Conservation (phyloP, 805 yeast genomes). For the Candida pseudofarinosa region DNA sequence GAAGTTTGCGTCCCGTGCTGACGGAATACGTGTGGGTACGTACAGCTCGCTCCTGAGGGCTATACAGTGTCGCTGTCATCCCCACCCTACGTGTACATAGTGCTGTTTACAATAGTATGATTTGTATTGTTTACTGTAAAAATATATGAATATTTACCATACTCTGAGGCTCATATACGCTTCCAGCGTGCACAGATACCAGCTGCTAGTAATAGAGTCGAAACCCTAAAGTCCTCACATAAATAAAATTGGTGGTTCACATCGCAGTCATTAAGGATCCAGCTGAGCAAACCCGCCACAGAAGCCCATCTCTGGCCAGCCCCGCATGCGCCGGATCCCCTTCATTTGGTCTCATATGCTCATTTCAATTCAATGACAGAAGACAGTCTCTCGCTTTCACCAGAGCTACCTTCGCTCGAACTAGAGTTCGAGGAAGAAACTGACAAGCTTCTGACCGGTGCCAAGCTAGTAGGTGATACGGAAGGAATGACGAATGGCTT, state of each 20-base stretch:
- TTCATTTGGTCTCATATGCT: no score
- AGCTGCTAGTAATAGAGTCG: no score
- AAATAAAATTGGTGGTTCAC: no score
- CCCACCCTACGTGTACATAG: not conserved
- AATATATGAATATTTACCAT: no score
- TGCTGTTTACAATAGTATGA: not conserved
- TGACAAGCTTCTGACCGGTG: not conserved
- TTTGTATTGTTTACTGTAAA: not conserved
- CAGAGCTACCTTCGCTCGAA: not conserved
- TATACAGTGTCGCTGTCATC: not conserved
- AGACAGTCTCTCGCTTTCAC: not conserved
- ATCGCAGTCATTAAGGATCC: no score
- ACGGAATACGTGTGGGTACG: not conserved
- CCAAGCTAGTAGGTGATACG: slow-evolving; percentile 53
- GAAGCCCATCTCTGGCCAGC: no score
- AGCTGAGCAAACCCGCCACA: no score
- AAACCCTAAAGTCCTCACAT: no score
- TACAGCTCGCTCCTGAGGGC: not conserved
- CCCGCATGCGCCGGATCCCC: no score
- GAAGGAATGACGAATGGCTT: slow-evolving; percentile 64
- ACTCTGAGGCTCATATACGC: no score
- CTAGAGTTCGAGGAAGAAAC: not conserved
- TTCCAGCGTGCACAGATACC: no score
- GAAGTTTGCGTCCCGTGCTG: not conserved
- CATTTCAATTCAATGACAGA: slow-evolving; percentile 1